Conservation (phyloP, 1,284 basidiomycete genomes). For the Heterobasidion occidentale region DNA sequence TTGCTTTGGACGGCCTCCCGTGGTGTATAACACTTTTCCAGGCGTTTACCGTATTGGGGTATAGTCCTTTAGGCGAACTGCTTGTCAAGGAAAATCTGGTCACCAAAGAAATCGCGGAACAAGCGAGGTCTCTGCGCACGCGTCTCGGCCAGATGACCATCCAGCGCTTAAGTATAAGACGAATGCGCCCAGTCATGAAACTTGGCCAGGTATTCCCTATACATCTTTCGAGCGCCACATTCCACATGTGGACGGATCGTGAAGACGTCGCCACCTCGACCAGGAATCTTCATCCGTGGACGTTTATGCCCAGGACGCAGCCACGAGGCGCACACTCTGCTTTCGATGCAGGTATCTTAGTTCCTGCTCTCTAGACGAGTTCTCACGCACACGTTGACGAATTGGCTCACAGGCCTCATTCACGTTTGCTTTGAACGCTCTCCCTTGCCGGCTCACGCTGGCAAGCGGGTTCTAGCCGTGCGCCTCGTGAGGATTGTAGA, state of each 20-base stretch:
- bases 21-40: background rate
- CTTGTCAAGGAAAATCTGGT: background rate
- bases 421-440: background rate
- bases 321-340: no score
- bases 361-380: background rate
- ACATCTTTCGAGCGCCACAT: no score
- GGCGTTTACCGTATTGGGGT: background rate
- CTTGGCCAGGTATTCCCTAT: no score
- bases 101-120: background rate
- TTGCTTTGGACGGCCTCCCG: background rate
- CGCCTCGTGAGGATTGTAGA: background rate
- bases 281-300: no score
- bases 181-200: background rate
- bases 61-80: background rate
- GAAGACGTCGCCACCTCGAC: no score
- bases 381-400: background rate
- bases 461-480: background rate
- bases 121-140: background rate
- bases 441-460: background rate
- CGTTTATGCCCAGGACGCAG: no score
- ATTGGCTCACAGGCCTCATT: background rate
- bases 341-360: no score
- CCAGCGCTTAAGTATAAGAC: background rate
- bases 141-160: background rate
- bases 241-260: no score